phyloP scores from a whole-genome alignment of 2,329 filamentous ascomycete species.

The Botrytis elliptica region DNA sequence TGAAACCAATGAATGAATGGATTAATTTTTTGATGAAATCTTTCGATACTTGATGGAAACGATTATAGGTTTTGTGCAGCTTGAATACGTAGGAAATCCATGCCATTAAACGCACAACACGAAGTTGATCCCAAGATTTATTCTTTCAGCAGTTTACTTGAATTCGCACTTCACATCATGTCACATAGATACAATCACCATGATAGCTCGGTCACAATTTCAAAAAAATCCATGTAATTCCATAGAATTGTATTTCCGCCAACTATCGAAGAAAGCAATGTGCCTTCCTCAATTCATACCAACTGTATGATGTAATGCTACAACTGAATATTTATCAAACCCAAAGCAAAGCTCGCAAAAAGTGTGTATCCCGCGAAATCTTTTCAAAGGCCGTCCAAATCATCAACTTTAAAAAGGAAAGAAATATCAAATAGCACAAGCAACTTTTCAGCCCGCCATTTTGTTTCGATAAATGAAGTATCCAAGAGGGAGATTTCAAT shows the following conservation, averaged over 20 bases:
- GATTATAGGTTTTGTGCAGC: neutral
- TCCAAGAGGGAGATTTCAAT: conserved; percentile 6
- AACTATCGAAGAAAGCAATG: neutral
- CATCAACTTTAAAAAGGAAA: conserved; percentile 5
- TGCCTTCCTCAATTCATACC: neutral
- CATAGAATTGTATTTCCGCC: neutral
- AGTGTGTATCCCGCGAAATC: neutral
- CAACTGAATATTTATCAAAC: neutral
- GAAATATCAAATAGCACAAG: conserved; percentile 17
- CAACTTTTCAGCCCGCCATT: conserved; percentile 20
- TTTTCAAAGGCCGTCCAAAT: neutral
- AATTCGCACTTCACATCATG: neutral
- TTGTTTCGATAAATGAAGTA: conserved; percentile 5
- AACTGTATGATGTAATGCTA: neutral
- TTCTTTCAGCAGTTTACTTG: neutral
- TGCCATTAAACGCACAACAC: neutral
- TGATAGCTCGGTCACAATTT: neutral
- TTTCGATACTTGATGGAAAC: neutral
- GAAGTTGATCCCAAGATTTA: neutral
- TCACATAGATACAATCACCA: neutral
- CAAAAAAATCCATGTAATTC: neutral
- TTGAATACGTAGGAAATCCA: neutral
- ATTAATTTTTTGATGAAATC: neutral
- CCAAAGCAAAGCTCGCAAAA: conserved; percentile 3
- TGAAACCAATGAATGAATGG: neutral